Evolutionary conservation across 805 yeast species (phyloP).

Genomic region (Metschnikowia koreensis): DNA sequence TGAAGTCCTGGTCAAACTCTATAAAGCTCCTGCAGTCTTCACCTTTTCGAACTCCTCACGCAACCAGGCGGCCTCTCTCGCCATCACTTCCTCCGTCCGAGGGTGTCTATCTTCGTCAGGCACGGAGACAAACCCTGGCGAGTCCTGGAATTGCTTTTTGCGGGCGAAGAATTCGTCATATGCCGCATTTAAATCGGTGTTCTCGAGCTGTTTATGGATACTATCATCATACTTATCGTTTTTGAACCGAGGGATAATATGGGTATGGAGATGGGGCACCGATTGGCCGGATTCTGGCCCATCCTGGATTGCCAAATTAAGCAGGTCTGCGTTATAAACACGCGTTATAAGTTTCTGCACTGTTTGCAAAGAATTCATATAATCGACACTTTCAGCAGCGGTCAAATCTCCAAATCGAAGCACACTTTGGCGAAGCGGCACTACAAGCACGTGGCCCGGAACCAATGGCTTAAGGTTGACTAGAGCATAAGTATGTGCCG

Average conservation of each 20-base stretch:
- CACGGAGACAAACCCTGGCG: constrained; percentile 34
- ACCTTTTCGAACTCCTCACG: constrained; percentile 38
- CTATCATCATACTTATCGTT: constrained; percentile 55
- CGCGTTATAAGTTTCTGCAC: constrained; percentile 66
- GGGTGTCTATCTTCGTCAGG: constrained; percentile 54
- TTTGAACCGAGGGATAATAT: constrained; percentile 79
- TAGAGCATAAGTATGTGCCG: constrained; percentile 72
- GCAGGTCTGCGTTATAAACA: constrained; percentile 72
- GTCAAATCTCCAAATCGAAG: constrained; percentile 67
- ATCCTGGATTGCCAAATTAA: constrained; percentile 93
- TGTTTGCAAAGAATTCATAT: constrained; percentile 69
- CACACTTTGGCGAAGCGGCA: constrained; percentile 67
- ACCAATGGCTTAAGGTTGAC: constrained; percentile 91
- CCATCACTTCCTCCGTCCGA: constrained; percentile 66
- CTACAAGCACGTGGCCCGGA: constrained; percentile 87
- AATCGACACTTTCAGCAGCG: constrained; percentile 71
- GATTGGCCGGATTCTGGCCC: constrained; percentile 96
- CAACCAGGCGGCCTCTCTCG: constrained; percentile 61
- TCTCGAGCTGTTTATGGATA: constrained; percentile 65
- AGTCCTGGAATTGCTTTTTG: constrained; percentile 23
- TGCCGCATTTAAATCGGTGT: constrained; percentile 45
- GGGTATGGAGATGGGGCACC: constrained; percentile 94
- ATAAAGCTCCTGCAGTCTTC: neutral
- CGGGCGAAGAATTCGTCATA: constrained; percentile 20
- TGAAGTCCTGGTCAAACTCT: neutral